These are phyloP conservation scores for Chrysoporthe deuterocubensis DNA, from an alignment of 2,329 filamentous ascomycete species.

Conservation along the genomic window DNA sequence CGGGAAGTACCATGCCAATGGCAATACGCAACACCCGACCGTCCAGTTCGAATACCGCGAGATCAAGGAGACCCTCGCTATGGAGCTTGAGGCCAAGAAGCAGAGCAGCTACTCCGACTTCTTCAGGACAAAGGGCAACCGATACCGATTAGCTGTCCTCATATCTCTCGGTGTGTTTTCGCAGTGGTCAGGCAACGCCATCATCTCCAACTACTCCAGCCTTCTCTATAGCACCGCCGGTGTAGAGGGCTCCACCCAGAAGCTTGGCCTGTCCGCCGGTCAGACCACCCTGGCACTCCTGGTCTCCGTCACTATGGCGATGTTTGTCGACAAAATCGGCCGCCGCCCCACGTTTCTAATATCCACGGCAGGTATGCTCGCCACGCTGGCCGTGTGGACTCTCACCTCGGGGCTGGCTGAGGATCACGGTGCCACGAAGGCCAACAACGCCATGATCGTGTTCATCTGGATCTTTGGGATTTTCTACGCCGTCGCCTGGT, in stretches of 20 bases:
- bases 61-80: conserved; percentile 60
- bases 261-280: conserved; percentile 52
- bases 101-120: conserved; percentile 58
- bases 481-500: conserved; percentile 61
- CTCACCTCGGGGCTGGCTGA: conserved; percentile 51
- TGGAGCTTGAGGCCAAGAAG: conserved; percentile 53
- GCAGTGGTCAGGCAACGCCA: conserved; percentile 63
- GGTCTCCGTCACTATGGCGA: conserved; percentile 54
- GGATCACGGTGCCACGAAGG: conserved; percentile 40
- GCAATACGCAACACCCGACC: conserved; percentile 52
- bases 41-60: conserved; percentile 64
- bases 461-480: conserved; percentile 45
- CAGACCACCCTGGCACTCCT: conserved; percentile 57
- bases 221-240: conserved; percentile 58
- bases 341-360: conserved; percentile 60
- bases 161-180: conserved; percentile 62
- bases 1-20: conserved; percentile 60
- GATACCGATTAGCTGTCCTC: conserved; percentile 56
- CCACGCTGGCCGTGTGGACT: conserved; percentile 56
- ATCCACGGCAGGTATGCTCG: conserved; percentile 48
- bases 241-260: conserved; percentile 49
- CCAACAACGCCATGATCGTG: conserved; percentile 49
- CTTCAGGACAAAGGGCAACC: conserved; percentile 59
- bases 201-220: conserved; percentile 62
- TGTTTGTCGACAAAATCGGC: conserved; percentile 59